Evolutionary conservation across 768 basidiomycete species (phyloP).

Genomic region (Boletus huronensis): DNA sequence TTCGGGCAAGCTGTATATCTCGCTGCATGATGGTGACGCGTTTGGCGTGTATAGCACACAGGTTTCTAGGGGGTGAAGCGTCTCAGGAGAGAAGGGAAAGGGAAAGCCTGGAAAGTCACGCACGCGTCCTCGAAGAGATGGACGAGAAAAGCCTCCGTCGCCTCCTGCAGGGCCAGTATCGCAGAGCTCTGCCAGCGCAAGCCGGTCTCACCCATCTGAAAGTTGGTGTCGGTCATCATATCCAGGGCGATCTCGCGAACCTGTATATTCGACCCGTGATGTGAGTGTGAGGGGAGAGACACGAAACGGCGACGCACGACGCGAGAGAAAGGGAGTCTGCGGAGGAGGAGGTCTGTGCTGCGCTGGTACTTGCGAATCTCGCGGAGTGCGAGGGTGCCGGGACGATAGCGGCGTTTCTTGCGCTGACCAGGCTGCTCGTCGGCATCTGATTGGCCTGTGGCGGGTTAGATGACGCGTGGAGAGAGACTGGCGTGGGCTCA

Average conservation of each 20-base stretch:
- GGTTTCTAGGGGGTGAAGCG: slow-evolving; percentile 55
- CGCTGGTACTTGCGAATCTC: slow-evolving; percentile 96
- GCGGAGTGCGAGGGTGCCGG: slow-evolving; percentile 84
- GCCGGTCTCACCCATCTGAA: slow-evolving; percentile 52
- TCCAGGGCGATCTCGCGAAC: slow-evolving; percentile 94
- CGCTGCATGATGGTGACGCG: slow-evolving; percentile 97
- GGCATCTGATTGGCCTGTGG: slow-evolving; percentile 21
- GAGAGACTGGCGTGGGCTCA: slow-evolving; percentile 21
- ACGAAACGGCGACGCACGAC: slow-evolving; percentile 53
- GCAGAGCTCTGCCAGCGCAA: slow-evolving; percentile 97
- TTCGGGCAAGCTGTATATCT: slow-evolving; percentile 93
- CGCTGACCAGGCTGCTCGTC: slow-evolving; percentile 26
- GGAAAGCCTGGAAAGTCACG: slow-evolving; percentile 36
- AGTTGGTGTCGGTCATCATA: slow-evolving; percentile 75
- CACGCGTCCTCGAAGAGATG: slow-evolving; percentile 99
- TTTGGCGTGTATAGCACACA: slow-evolving; percentile 97
- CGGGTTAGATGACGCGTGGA: slow-evolving; percentile 10
- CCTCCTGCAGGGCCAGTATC: slow-evolving; percentile 91
- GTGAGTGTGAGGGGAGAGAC: slow-evolving; percentile 1
- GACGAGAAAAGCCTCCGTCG: slow-evolving; percentile 91
- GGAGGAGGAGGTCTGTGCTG: slow-evolving; percentile 82
- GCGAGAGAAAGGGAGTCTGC: slow-evolving; percentile 89
- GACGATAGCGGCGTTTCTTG: slow-evolving; percentile 73
- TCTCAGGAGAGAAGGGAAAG: neutral
- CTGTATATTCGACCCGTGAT: slow-evolving; percentile 38